Conservation (phyloP, 176 grass and related monocot species). For the Avena atlantica region DNA sequence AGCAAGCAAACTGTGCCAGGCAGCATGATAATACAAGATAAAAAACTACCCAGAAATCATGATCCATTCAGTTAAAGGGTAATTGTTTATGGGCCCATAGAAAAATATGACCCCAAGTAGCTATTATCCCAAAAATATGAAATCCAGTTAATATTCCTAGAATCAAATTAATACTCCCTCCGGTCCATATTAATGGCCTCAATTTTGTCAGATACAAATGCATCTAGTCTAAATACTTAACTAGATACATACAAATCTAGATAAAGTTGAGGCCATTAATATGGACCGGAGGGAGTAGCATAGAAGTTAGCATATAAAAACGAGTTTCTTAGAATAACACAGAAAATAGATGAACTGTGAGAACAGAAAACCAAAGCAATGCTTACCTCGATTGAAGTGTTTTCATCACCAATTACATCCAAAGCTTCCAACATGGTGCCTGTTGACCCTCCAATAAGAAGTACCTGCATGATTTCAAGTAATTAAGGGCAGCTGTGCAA, state of each 20-base stretch:
- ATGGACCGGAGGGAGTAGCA: background rate
- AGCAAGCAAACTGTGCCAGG: constrained; percentile 16
- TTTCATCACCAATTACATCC: constrained; percentile 86
- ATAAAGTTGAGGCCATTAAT: too few relatives aligned
- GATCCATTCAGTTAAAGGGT: background rate
- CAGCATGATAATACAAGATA: constrained; percentile 1
- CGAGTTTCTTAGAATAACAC: background rate
- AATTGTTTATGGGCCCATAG: background rate
- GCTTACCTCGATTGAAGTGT: constrained; percentile 69
- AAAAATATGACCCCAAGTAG: background rate
- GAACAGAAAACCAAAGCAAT: constrained; percentile 3
- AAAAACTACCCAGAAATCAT: constrained; percentile 9
- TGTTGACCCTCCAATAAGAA: constrained; percentile 96
- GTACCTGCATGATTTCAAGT: constrained; percentile 59
- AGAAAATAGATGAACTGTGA: background rate
- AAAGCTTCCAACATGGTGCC: constrained; percentile 94
- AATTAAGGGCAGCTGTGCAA: constrained; percentile 15
- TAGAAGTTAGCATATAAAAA: background rate
- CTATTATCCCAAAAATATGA: constrained; percentile 5
- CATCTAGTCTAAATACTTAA: too few relatives aligned
- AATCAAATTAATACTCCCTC: background rate
- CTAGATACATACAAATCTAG: too few relatives aligned
- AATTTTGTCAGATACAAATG: too few relatives aligned
- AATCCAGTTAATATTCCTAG: background rate
- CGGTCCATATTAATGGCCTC: too few relatives aligned